Base-by-base conservation (phyloP, 768 basidiomycete species). In the Plicaturopsis crispa region DNA sequence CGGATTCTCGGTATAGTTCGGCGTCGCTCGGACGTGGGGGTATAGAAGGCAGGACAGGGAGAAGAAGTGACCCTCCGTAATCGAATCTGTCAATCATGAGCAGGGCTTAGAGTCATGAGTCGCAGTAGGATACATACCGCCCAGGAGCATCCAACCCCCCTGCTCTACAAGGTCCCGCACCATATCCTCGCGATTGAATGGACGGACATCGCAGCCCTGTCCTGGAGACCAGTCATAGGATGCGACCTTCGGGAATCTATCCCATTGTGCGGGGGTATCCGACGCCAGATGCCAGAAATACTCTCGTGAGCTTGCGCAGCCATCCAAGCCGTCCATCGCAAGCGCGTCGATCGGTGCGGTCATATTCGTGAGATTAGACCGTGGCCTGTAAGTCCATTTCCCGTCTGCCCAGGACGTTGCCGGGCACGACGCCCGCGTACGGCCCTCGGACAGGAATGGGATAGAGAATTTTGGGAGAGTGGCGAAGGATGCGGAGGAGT, bases 1-100 rank as follows among this genome's bases (percentile, higher is more conserved):
- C 0, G 66, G 60, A 39, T 70, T 69, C 23, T 61, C 61, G 28
- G 63, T 69, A 45, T 80, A 82, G 45, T 75, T 67, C 1, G 81
- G 81, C 2, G 73, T 78, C 1, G 80, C 80, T 24, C 66, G 65
- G 24, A 83, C 80, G 49, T 83, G 78, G 0, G 80, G 79, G 54
- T 73, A 75, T 3, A 84, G 65, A 30, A 72, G 48, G 49, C 81
- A 84, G 0, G 80, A 82, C 1, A 83, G 51, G 4, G 81, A 82
- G 54, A 82, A 84, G 62, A 84, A 84, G 52, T 84, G 80, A 45
- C 75, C 77, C 51, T 84, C 81, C 2, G 76, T 74, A 13, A 82
- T 75, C 0, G 80, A 82, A 49, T 84, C 80, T 77, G 44, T 24
- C 42, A 19, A 38, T 16, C 3, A 10, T 8, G 23, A 43, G 36